Conservation (phyloP, 495 filamentous ascomycete genomes). For the Penicillium lagena region DNA sequence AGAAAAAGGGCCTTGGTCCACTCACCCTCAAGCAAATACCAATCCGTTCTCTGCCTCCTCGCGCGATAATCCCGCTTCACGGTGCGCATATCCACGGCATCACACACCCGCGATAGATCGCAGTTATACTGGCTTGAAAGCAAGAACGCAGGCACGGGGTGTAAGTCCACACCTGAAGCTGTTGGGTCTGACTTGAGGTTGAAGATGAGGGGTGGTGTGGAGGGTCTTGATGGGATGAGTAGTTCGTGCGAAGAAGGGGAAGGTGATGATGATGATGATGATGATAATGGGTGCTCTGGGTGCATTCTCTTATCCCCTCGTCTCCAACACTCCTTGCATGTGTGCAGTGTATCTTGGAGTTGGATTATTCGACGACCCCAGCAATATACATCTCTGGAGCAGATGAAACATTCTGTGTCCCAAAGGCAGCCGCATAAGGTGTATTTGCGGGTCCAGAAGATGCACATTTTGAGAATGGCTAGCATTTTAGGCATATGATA, state of each 20-base stretch:
- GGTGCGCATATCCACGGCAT: constrained; percentile 3
- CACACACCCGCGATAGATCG: constrained; percentile 9
- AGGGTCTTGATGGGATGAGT: too few relatives aligned
- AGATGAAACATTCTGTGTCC: constrained; percentile 1
- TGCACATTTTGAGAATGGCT: constrained; percentile 11
- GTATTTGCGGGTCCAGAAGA: constrained; percentile 8
- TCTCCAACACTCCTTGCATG: constrained; percentile 13
- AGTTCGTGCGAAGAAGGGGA: too few relatives aligned
- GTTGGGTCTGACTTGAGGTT: neutral
- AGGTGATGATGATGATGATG: too few relatives aligned
- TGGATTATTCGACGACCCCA: constrained; percentile 1
- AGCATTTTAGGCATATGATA: neutral
- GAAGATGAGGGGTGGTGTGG: too few relatives aligned
- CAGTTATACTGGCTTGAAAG: constrained; percentile 1
- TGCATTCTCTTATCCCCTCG: constrained; percentile 6
- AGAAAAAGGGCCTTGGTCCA: neutral
- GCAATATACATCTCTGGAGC: constrained; percentile 1
- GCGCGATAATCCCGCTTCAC: constrained; percentile 4
- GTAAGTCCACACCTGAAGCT: neutral
- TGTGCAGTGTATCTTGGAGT: constrained; percentile 2
- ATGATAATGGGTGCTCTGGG: neutral
- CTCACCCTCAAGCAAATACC: constrained; percentile 3
- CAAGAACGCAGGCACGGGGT: neutral
- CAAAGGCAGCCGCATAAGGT: constrained; percentile 20
- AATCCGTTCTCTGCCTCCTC: neutral